Base-by-base conservation (phyloP, 345 rosid species). In the Iberis pinnata region DNA sequence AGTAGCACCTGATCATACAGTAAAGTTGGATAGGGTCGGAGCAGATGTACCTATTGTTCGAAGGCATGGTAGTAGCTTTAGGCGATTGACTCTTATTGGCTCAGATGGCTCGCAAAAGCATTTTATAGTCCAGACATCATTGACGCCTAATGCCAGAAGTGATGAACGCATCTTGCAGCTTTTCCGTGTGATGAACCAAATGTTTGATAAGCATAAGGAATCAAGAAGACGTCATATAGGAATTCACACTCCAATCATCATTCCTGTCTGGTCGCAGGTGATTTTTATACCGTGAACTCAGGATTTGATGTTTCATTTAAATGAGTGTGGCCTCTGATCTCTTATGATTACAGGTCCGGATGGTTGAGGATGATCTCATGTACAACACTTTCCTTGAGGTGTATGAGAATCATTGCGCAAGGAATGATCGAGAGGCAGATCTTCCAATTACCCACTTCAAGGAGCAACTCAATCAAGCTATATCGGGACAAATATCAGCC, bases 241-340 rank as follows among this genome's bases (percentile, higher is more conserved):
- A 72, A 86, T 93, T 69, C 94, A 93, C 67, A 83, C 99, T 0
- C 99, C 99, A 32, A 93, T 93, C 64, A 88, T 86, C 37, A 88
- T 93, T 78, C 99, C 95, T 57, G 99, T 93, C 65, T 93, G 97
- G 99, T 93, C 97, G 56, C 99, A 93, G 97, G 97, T 92, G 42
- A 76, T 27, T 55, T 29, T 53, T 19, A n/a, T 48, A 22, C 36
- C 39, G 32, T 17, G 0, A 25, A 43, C 31, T 56, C 19, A 31
- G n/a, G 55, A 37, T 52, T 46, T 37, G 22, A 37, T 57, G 19
- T 49, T 25, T 44, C 26, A 33, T n/a, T 49, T 19, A 20, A 26
- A 26, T 26, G n/a, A n/a, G n/a, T n/a, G n/a, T 7, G 18, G 15
- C 38, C 49, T 32, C n/a, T 7, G 2, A 27, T 27, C 32, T 26